phyloP scores from a whole-genome alignment of 805 yeast species.

The Nakazawaea wickerhamii region DNA sequence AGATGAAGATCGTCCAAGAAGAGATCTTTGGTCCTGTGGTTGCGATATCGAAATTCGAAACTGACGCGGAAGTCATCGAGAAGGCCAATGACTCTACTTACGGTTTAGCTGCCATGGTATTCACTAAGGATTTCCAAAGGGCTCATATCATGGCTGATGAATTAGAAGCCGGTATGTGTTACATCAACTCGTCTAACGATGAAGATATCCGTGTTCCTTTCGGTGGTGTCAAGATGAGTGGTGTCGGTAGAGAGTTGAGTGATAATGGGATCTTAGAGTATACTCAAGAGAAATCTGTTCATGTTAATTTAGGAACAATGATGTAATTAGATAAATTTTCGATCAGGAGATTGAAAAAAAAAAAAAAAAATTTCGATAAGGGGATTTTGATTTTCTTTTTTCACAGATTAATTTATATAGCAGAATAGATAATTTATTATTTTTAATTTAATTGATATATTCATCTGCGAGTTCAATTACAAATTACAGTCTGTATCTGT shows the following conservation, averaged over 20 bases:
- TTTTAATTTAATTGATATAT: no score
- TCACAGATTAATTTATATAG: background rate
- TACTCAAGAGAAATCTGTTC: conserved; percentile 71
- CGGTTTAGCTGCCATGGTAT: conserved; percentile 81
- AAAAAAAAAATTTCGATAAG: no score
- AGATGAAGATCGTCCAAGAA: conserved; percentile 64
- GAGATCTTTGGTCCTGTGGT: conserved; percentile 91
- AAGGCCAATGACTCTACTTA: conserved; percentile 70
- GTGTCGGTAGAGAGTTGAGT: conserved; percentile 79
- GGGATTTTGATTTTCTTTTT: no score
- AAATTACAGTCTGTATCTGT: no score
- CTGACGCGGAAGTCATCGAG: conserved; percentile 62
- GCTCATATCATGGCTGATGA: conserved; percentile 62
- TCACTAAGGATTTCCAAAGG: conserved; percentile 58
- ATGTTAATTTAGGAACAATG: conserved; percentile 41
- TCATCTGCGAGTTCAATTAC: no score
- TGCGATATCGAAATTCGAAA: conserved; percentile 54
- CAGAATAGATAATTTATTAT: no score
- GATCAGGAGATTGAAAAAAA: background rate
- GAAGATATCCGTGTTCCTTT: conserved; percentile 65
- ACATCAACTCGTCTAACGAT: conserved; percentile 66
- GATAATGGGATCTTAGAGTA: conserved; percentile 65
- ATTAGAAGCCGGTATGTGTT: conserved; percentile 62
- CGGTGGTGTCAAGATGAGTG: conserved; percentile 77
- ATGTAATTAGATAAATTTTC: conserved; percentile 21